Conservation (phyloP, 2,329 filamentous ascomycete species). For the Diaporthe ilicicola region DNA sequence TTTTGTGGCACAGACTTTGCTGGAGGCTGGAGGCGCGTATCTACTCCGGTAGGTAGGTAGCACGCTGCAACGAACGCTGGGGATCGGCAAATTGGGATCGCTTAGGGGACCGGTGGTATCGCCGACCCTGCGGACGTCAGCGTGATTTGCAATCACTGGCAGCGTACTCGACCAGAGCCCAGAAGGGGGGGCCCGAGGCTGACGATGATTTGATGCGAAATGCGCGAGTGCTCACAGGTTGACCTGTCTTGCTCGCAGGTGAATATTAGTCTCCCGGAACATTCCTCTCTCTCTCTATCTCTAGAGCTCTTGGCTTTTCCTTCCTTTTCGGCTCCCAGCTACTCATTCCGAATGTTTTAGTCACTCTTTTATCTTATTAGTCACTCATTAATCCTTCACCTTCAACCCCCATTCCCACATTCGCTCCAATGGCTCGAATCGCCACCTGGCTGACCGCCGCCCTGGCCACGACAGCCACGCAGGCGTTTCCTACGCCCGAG, state of each 20-base stretch:
- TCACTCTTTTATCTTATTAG: neutral
- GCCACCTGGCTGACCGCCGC: neutral
- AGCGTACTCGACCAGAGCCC: neutral
- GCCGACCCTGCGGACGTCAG: neutral
- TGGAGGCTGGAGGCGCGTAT: neutral
- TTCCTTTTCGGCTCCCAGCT: neutral
- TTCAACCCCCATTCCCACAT: neutral
- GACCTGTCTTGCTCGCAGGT: neutral
- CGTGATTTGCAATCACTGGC: neutral
- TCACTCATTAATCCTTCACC: neutral
- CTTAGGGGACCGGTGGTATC: neutral
- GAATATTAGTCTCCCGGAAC: neutral
- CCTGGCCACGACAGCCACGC: neutral
- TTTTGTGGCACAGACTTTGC: neutral
- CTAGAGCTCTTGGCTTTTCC: neutral
- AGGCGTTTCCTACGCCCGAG: neutral
- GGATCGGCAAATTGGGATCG: constrained; percentile 7
- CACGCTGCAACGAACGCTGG: neutral
- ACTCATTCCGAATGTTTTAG: neutral
- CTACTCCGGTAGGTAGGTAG: too few relatives aligned
- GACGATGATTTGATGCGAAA: neutral
- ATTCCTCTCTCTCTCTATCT: neutral
- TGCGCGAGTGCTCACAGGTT: neutral
- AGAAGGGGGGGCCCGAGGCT: neutral
- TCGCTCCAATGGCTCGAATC: neutral